Evolutionary conservation across 2,329 filamentous ascomycete species (phyloP).

Genomic region (Xylariales sp.): DNA sequence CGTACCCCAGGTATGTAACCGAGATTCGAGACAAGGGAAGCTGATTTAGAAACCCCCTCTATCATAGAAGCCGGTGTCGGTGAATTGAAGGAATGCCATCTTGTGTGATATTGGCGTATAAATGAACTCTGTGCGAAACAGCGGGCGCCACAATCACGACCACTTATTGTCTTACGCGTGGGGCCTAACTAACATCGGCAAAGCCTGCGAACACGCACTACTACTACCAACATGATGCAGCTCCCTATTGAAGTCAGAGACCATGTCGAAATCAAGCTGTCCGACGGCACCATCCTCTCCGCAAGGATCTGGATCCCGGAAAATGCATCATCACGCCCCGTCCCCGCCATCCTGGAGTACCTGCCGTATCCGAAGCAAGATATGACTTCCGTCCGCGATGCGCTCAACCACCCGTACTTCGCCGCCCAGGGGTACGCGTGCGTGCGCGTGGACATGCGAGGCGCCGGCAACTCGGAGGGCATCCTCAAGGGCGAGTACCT

Average conservation of each 20-base stretch:
- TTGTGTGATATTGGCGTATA: too few species aligned
- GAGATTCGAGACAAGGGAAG: too few species aligned
- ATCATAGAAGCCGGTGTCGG: too few species aligned
- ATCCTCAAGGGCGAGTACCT: not conserved
- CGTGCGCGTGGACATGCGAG: not conserved
- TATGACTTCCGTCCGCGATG: not conserved
- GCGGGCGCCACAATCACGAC: too few species aligned
- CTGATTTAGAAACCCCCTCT: too few species aligned
- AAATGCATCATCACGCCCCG: not conserved
- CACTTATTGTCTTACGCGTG: too few species aligned
- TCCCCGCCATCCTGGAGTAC: not conserved
- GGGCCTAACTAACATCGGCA: too few species aligned
- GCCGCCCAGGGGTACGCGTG: not conserved
- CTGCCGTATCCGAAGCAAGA: not conserved
- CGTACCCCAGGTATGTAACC: too few species aligned
- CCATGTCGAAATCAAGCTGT: not conserved
- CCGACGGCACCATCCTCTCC: not conserved
- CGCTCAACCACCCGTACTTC: not conserved
- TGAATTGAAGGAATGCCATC: too few species aligned
- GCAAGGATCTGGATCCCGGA: not conserved
- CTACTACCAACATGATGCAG: too few species aligned
- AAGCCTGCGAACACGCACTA: too few species aligned
- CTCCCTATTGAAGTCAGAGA: not conserved
- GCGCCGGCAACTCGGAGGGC: constrained; percentile 1
- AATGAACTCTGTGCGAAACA: too few species aligned